Evolutionary conservation across 768 basidiomycete genomes (phyloP).

Genomic region (Mycena venus): DNA sequence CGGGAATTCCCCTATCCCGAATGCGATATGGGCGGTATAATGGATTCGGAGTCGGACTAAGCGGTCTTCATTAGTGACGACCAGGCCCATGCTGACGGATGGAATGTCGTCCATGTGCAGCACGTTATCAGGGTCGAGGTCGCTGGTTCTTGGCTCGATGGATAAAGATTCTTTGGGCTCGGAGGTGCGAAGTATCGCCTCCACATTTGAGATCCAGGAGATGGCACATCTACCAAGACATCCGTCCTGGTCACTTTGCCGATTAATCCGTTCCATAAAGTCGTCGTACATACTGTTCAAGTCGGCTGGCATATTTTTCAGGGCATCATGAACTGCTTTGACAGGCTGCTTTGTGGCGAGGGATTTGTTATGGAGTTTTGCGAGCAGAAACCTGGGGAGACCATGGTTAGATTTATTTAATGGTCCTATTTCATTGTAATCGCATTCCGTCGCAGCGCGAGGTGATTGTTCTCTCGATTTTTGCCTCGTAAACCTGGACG

Average conservation of each 20-base stretch:
- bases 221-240: not conserved
- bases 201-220: not conserved
- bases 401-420: not conserved
- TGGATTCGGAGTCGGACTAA: constrained; percentile 4
- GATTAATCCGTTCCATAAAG: not conserved
- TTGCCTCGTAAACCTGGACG: not conserved
- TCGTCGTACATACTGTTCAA: not conserved
- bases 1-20: not conserved
- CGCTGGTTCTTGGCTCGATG: not conserved
- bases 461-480: not conserved
- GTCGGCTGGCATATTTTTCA: not conserved
- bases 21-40: not conserved
- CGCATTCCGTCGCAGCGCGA: constrained; percentile 1
- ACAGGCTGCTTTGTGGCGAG: not conserved
- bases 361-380: constrained; percentile 3
- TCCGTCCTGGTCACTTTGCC: not conserved
- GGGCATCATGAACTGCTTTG: not conserved
- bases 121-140: not conserved
- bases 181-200: not conserved
- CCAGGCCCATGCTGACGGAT: not conserved
- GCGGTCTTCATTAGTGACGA: not conserved
- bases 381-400: constrained; percentile 2
- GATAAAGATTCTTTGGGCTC: constrained; percentile 1
- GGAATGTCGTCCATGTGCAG: not conserved
- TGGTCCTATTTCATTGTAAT: not conserved